Percentiles rank a stretch among this genome's conserved stretches.
phyloP scores from a whole-genome alignment of 495 filamentous ascomycete species.

The Lasiosphaeris hirsuta region DNA sequence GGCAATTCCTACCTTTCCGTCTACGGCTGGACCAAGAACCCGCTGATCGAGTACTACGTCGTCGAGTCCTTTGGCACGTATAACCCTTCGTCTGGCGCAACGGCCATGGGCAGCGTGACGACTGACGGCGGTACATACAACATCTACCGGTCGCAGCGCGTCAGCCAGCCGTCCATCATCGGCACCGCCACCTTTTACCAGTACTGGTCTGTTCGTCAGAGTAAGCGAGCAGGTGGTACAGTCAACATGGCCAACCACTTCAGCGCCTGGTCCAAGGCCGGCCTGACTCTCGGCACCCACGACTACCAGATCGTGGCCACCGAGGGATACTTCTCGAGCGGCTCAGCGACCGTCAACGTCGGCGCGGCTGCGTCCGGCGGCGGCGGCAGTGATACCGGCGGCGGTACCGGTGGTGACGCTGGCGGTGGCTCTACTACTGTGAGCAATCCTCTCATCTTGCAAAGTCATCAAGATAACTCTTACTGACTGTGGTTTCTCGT shows the following conservation, averaged over 20 bases:
- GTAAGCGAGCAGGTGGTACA: slow-evolving; percentile 48
- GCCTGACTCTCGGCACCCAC: slow-evolving; percentile 51
- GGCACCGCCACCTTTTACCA: slow-evolving; percentile 57
- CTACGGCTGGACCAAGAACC: slow-evolving; percentile 58
- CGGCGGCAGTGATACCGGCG: slow-evolving; percentile 9
- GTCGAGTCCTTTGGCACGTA: slow-evolving; percentile 55
- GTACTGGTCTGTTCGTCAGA: slow-evolving; percentile 55
- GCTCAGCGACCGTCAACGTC: slow-evolving; percentile 50
- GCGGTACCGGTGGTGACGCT: slow-evolving; percentile 2
- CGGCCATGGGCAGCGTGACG: slow-evolving; percentile 50
- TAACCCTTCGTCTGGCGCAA: slow-evolving; percentile 50
- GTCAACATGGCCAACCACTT: slow-evolving; percentile 59
- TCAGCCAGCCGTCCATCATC: slow-evolving; percentile 56
- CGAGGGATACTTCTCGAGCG: slow-evolving; percentile 54
- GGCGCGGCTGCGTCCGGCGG: slow-evolving; percentile 11
- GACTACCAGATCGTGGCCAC: slow-evolving; percentile 59
- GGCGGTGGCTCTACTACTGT: slow-evolving; percentile 5
- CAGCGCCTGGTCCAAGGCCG: slow-evolving; percentile 53
- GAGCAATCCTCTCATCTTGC: neutral
- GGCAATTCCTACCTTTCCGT: slow-evolving; percentile 49
- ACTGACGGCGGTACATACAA: slow-evolving; percentile 62
- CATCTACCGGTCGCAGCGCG: slow-evolving; percentile 56
- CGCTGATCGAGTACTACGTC: slow-evolving; percentile 61
- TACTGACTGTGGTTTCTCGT: neutral
- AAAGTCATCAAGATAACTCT: neutral